Conservation (phyloP, 2,329 filamentous ascomycete species). For the Venturia asperata region DNA sequence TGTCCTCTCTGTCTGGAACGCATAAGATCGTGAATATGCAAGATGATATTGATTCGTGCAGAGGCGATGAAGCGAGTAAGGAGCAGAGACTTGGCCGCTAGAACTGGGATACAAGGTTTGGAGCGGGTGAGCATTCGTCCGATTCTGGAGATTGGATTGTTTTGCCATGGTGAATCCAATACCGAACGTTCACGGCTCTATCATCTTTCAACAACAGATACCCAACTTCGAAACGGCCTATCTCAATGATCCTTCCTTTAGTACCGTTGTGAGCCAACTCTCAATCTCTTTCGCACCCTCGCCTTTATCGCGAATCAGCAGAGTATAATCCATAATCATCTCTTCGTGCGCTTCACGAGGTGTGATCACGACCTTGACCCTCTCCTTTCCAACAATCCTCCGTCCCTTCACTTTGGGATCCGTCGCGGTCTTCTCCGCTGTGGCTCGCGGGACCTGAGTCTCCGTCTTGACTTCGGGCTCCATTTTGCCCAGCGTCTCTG, state of each 20-base stretch:
- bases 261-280: constrained; percentile 24
- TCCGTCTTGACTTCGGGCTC: constrained; percentile 18
- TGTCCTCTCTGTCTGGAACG: too few species aligned
- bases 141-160: too few species aligned
- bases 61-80: too few species aligned
- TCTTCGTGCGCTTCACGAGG: constrained; percentile 36
- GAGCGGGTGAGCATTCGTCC: too few species aligned
- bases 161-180: too few species aligned
- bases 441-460: background rate
- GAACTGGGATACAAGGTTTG: too few species aligned
- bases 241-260: background rate
- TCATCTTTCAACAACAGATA: too few species aligned
- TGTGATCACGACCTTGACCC: constrained; percentile 29
- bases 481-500: background rate
- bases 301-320: constrained; percentile 14
- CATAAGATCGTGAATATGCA: too few species aligned
- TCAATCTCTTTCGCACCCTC: constrained; percentile 14
- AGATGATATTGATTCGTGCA: too few species aligned
- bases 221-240: too few species aligned
- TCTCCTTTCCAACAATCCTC: background rate
- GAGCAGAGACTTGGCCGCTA: too few species aligned
- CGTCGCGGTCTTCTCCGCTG: constrained; percentile 20
- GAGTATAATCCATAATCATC: constrained; percentile 35
- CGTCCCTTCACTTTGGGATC: background rate
- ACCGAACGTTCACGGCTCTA: too few species aligned